Base-by-base conservation (phyloP, 1,284 basidiomycete genomes). In the Melanopsichium pennsylvanicum region DNA sequence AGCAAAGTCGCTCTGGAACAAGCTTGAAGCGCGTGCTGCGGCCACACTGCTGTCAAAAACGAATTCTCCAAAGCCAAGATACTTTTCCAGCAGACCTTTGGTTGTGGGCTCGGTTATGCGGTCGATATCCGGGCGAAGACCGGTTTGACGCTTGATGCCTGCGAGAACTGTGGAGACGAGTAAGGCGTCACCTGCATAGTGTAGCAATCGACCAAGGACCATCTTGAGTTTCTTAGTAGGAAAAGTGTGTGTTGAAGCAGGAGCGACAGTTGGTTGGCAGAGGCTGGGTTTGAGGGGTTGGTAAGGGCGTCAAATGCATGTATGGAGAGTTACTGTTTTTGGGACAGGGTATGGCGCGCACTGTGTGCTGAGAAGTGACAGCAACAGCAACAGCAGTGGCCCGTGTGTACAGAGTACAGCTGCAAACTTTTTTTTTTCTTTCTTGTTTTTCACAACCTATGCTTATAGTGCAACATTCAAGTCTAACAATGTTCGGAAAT, bases 151-250 rank as follows among this genome's bases (percentile, higher is more conserved):
- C 82, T 90, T 90, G 71, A 98, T 88, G 29, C 95, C 95, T 29
- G 94, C 94, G 19, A 95, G 83, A 10, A 97, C 86, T 10, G 94
- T 92, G 15, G 92, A 93, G 47, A 97, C 70, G 37, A 97, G 85
- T 49, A 92, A 86, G 21, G 90, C 91, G 80, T 97, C 95, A 48
- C 90, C 83, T 35, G 89, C 86, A 77, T 91, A 93, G 83, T 97
- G 94, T 34, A 89, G 81, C 21, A 97, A 82, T 82, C 88, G 87
- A 74, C 92, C 93, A 8, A 80, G 49, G 54, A 78, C 71, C 57
- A 70, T 76, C 9, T 44, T 66, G 49, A 19, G 12, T 16, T 3
- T 6, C 2, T 5, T 27, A 19, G 10, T 18, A 9, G 21, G 21
- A 16, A 16, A 33, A 6, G 16, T 12, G 11, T 13, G 33, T 31